These are phyloP conservation scores for Lecanicillium sp. DNA, from an alignment of 2,329 filamentous ascomycete genomes.

Conservation along the genomic window DNA sequence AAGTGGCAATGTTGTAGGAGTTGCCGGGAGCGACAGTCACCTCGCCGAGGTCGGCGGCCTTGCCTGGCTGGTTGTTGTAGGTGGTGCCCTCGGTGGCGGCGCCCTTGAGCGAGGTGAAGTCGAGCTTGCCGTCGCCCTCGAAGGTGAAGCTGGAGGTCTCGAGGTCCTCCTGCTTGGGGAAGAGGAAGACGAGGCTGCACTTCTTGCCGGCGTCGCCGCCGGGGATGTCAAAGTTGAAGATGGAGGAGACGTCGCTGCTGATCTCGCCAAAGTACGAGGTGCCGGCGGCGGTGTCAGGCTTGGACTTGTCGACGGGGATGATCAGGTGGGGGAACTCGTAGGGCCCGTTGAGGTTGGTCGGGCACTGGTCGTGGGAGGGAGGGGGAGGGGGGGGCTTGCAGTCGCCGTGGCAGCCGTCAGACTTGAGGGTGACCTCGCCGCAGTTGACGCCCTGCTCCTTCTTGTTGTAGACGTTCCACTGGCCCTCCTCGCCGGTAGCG, in stretches of 20 bases:
- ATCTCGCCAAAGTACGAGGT: slow-evolving; percentile 52
- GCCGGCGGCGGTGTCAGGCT: slow-evolving; percentile 46
- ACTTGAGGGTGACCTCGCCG: slow-evolving; percentile 39
- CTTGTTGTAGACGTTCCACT: slow-evolving; percentile 49
- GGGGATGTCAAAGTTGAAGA: slow-evolving; percentile 67
- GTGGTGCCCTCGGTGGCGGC: slow-evolving; percentile 44
- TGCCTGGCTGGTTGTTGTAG: slow-evolving; percentile 45
- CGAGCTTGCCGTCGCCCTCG: slow-evolving; percentile 42
- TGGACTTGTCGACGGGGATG: slow-evolving; percentile 49
- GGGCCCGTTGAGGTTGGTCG: slow-evolving; percentile 36
- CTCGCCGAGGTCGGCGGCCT: slow-evolving; percentile 36
- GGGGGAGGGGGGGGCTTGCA: slow-evolving; percentile 17
- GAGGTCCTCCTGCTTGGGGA: slow-evolving; percentile 51
- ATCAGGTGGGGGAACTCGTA: slow-evolving; percentile 59
- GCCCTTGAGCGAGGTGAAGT: slow-evolving; percentile 43
- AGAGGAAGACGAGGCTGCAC: slow-evolving; percentile 60
- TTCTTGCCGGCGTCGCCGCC: slow-evolving; percentile 45
- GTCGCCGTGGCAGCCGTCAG: slow-evolving; percentile 30
- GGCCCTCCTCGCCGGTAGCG: slow-evolving; percentile 43
- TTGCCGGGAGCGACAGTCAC: slow-evolving; percentile 46
- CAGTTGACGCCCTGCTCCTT: slow-evolving; percentile 38
- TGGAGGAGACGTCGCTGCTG: slow-evolving; percentile 45
- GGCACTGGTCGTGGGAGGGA: slow-evolving; percentile 29
- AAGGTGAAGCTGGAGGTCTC: slow-evolving; percentile 51
- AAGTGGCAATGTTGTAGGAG: slow-evolving; percentile 46